phyloP scores from a whole-genome alignment of 2,329 filamentous ascomycete species.

The Botrytis fabae region DNA sequence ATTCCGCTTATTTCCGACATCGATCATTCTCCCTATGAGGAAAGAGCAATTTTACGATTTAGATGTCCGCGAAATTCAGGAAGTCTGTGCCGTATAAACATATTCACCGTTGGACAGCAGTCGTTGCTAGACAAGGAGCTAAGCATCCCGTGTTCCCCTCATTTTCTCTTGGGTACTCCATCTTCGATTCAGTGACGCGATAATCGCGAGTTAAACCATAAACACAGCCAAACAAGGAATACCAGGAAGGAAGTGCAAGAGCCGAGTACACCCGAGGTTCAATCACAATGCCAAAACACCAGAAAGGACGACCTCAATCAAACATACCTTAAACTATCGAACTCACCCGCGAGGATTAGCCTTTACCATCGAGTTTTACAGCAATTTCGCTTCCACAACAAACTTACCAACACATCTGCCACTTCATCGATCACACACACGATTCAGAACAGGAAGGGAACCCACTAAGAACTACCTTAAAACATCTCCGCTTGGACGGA shows the following conservation, averaged over 20 bases:
- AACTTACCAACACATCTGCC: constrained; percentile 10
- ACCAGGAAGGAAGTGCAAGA: constrained; percentile 10
- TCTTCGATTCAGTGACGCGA: no score
- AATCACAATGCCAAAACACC: neutral
- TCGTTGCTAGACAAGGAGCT: neutral
- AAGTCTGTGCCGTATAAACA: neutral
- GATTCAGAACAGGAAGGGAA: neutral
- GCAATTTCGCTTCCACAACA: neutral
- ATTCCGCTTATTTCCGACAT: constrained; percentile 11
- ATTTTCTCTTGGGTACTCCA: neutral
- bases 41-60: neutral
- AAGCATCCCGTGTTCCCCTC: neutral
- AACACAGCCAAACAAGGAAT: constrained; percentile 3
- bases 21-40: neutral
- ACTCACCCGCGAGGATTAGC: neutral
- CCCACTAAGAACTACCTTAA: neutral
- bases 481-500: constrained; percentile 1
- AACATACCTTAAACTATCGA: neutral
- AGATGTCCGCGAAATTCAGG: neutral
- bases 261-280: constrained; percentile 14
- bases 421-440: constrained; percentile 4
- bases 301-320: neutral
- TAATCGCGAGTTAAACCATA: neutral
- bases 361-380: neutral
- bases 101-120: neutral